Base-by-base conservation (phyloP, 1,284 basidiomycete genomes). In the Takashimella tepidaria region DNA sequence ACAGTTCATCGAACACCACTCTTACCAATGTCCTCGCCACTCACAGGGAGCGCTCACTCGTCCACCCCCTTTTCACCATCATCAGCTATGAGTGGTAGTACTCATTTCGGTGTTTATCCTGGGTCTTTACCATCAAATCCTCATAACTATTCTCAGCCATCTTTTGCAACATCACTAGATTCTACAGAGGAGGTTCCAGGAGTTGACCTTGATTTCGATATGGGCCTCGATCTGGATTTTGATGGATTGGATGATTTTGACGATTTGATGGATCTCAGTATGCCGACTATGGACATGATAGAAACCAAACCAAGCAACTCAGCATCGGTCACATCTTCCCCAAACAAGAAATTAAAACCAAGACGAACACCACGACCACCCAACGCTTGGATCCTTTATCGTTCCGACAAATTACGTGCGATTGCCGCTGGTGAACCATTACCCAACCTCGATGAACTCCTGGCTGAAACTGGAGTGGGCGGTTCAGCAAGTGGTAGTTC, bases 331-430 rank as follows among this genome's bases (percentile, higher is more conserved):
- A 37, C 31, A 16, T 8, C 31, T 8, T 8, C 31, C 8, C 16
- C 31, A 37, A 37, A 16, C 31, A 37, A 37, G 31, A 37, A 54
- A 51, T 8, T 37, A 8, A 37, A 37, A 37, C 31, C 31, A n/a
- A 57, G 62, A 45, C 71, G 82, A 55, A 80, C 82, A 0, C 85
- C 85, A 1, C 82, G 90, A 0, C 92, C 92, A 2, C 84, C 85
- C 16, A 95, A 95, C 70, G 85, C 91, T 0, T 95, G 89, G 89
- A 93, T 96, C 57, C 65, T 95, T n/a, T 96, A 90, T 70, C 84
- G 91, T 42, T 84, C 85, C 2, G 81, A 84, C 61, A 84, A 68
- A 66, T 42, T 27, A 44, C 42, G 42, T 8, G 72, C 76, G 24
- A 64, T 80, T 31, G 64, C 56, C 21, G 59, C 57, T 3, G 64